Evolutionary conservation across 768 basidiomycete genomes (phyloP).

Genomic region (Xerocomellus chrysenteron): DNA sequence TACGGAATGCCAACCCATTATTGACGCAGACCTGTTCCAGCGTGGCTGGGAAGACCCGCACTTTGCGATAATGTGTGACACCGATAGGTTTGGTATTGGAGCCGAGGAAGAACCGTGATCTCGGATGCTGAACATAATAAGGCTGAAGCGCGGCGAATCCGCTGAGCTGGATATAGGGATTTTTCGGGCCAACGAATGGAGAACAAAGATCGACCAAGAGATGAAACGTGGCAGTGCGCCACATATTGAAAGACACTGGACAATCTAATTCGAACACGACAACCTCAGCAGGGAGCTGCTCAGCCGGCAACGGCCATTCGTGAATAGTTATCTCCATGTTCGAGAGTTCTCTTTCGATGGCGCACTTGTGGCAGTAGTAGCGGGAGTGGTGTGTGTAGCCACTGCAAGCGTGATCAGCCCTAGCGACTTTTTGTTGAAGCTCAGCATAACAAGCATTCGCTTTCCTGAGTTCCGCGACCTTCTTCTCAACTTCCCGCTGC

Average conservation of each 20-base stretch:
- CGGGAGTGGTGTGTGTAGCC: too few relatives aligned
- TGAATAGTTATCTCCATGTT: conserved; percentile 8
- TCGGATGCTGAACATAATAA: conserved; percentile 11
- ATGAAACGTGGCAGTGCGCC: conserved; percentile 13
- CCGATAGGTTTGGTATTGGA: conserved; percentile 8
- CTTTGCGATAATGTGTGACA: too few relatives aligned
- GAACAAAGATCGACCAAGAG: conserved; percentile 38
- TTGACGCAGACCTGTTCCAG: conserved; percentile 28
- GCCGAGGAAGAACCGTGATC: conserved; percentile 16
- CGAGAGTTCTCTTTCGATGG: too few relatives aligned
- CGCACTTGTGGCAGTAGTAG: too few relatives aligned
- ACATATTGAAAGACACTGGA: too few relatives aligned
- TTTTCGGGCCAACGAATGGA: background rate
- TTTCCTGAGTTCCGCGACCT: conserved; percentile 26
- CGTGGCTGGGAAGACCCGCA: conserved; percentile 16
- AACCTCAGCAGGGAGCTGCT: conserved; percentile 16
- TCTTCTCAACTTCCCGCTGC: conserved; percentile 10
- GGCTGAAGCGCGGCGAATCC: conserved; percentile 4
- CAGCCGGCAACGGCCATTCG: conserved; percentile 45
- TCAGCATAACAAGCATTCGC: background rate
- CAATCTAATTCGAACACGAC: conserved; percentile 20
- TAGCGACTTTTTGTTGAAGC: too few relatives aligned
- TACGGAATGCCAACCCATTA: conserved; percentile 32
- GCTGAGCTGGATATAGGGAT: conserved; percentile 12
- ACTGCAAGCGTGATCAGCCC: too few relatives aligned